Evolutionary conservation across 2,329 filamentous ascomycete genomes (phyloP).

Genomic region (Fusarium staphyleae): DNA sequence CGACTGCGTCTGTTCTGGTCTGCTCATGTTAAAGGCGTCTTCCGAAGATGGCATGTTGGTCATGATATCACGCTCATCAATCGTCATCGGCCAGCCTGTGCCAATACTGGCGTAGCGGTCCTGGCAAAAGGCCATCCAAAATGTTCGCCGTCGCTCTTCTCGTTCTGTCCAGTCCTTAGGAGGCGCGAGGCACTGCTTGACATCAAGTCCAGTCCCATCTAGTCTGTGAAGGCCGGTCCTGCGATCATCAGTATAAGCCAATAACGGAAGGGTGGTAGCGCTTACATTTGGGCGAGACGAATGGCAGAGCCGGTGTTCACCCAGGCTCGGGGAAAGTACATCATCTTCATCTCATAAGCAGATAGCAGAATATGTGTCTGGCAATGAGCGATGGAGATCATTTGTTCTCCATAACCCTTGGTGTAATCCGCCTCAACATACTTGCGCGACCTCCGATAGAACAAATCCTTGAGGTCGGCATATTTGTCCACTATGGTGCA

Average conservation of each 20-base stretch:
- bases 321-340: conserved; percentile 97
- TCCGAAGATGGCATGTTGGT: conserved; percentile 86
- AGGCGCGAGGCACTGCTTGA: conserved; percentile 88
- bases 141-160: conserved; percentile 89
- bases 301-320: conserved; percentile 84
- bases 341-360: conserved; percentile 93
- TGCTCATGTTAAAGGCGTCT: conserved; percentile 83
- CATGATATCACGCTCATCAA: conserved; percentile 90
- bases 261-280: conserved; percentile 2
- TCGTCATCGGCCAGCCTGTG: conserved; percentile 94
- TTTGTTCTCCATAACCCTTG: conserved; percentile 88
- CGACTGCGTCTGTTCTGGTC: conserved; percentile 73
- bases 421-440: conserved; percentile 91
- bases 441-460: conserved; percentile 88
- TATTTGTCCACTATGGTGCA: conserved; percentile 86
- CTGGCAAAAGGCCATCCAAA: conserved; percentile 92
- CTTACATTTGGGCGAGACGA: conserved; percentile 83
- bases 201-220: conserved; percentile 82
- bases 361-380: conserved; percentile 84
- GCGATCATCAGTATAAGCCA: conserved; percentile 40
- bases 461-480: conserved; percentile 78
- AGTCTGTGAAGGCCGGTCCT: conserved; percentile 93
- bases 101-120: conserved; percentile 95
- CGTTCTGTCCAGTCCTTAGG: conserved; percentile 92
- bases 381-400: conserved; percentile 84